Conservation (phyloP, 306 rosid species). For the Acacia confusa region DNA sequence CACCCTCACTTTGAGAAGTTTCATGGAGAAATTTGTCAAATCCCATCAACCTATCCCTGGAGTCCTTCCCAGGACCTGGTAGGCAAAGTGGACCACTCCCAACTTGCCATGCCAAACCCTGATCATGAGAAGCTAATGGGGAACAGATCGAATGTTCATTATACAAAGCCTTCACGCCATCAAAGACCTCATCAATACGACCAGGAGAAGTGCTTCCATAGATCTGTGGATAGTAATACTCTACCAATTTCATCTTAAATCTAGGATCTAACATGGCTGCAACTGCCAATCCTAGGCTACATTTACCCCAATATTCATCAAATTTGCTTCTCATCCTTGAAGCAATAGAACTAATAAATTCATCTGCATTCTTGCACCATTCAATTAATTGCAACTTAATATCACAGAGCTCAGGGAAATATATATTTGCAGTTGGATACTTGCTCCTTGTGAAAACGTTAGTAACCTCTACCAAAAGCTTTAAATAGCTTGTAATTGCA, state of each 20-base stretch:
- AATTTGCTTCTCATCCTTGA: conserved; percentile 75
- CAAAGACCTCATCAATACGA: conserved; percentile 66
- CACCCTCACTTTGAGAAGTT: conserved; percentile 74
- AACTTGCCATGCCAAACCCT: conserved; percentile 79
- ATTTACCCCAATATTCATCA: conserved; percentile 91
- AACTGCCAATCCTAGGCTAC: conserved; percentile 88
- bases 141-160: conserved; percentile 81
- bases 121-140: conserved; percentile 75
- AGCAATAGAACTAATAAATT: conserved; percentile 61
- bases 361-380: conserved; percentile 88
- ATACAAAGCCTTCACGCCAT: conserved; percentile 77
- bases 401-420: conserved; percentile 90
- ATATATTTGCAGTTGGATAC: conserved; percentile 74
- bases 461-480: conserved; percentile 75
- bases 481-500: conserved; percentile 57
- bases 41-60: conserved; percentile 87
- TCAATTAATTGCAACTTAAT: conserved; percentile 80
- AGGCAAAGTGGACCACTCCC: conserved; percentile 53
- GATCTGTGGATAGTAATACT: conserved; percentile 84
- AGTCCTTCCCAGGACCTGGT: conserved; percentile 58
- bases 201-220: conserved; percentile 61
- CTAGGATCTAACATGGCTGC: conserved; percentile 94
- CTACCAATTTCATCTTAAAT: conserved; percentile 89
- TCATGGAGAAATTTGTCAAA: conserved; percentile 91
- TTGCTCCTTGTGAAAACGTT: conserved; percentile 60